Base-by-base conservation (phyloP, 768 basidiomycete genomes). In the Agaricus sinodeliciosus region DNA sequence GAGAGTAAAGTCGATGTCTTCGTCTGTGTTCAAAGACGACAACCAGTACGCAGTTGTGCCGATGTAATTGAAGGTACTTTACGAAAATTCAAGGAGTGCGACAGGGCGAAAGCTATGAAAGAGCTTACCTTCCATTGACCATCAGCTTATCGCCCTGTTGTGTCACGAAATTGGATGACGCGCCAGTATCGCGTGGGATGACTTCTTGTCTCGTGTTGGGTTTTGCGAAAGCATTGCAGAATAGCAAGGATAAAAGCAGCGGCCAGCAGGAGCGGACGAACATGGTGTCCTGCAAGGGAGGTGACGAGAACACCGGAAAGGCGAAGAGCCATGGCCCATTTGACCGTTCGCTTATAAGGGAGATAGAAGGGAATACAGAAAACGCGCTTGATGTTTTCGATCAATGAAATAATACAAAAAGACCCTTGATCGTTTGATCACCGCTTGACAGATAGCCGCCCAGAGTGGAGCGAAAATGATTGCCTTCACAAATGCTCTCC, bases 1-100 rank as follows among this genome's bases (percentile, higher is more conserved):
- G 34, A 88, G 63, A 3, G 83, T 81, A 44, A 69, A 60, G 62
- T 76, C 71, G 42, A 88, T 80, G 59, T 88, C 85, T 41, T 72
- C 55, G 25, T 73, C 75, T 9, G 62, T 63, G 54, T 84, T 82
- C 31, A 87, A 62, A 39, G 70, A 65, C 27, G 75, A 65, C 31
- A 88, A 60, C 86, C 85, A 88, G 66, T 86, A 86, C 1, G 77
- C 81, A 54, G 82, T 82, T 0, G 85, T 84, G 13, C 82, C 69
- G 53, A 67, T 58, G 45, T 67, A 65, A 1, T 60, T 54, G 54
- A 69, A 64, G 5, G 48, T 51, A 35, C 71, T 71, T 50, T 42
- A 27, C 26, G 25, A 42, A 42, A 46, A 26, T 35, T 13, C 35
- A 53, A 43, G 56, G 48, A 44, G 39, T 44, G 22, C 22, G 22